Percentiles rank a stretch among this genome's conserved stretches.
Evolutionary conservation across 2,329 filamentous ascomycete species (phyloP).

Genomic region (Knoxdaviesia proteae): DNA sequence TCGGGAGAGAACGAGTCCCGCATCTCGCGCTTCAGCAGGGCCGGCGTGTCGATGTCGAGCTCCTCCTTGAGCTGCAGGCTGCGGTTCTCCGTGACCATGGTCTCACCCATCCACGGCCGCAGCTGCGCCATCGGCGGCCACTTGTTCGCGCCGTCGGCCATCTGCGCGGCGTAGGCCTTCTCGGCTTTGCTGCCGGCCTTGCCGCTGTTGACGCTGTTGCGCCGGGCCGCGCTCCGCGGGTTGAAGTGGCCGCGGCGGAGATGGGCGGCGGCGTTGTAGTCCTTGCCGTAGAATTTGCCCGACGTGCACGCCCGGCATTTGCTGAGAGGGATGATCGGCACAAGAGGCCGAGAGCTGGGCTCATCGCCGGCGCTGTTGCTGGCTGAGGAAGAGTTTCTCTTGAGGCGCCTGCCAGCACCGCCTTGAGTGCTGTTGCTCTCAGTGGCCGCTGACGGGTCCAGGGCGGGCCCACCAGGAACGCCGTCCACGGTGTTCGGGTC

Average conservation of each 20-base stretch:
- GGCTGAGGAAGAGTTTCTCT: no score
- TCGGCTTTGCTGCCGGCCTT: constrained; percentile 6
- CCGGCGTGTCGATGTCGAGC: neutral
- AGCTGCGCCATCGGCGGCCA: constrained; percentile 35
- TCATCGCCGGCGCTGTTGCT: neutral
- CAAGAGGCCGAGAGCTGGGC: neutral
- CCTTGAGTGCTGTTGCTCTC: no score
- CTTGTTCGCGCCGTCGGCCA: constrained; percentile 7
- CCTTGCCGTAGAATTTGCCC: constrained; percentile 65
- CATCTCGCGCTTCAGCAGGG: no score
- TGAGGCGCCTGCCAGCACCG: no score
- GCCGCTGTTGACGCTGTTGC: constrained; percentile 15
- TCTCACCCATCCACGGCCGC: constrained; percentile 38
- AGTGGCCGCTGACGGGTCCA: neutral
- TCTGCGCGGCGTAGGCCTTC: neutral
- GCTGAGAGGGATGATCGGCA: constrained; percentile 29
- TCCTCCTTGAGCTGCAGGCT: neutral
- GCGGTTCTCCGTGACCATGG: constrained; percentile 15
- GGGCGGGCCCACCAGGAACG: neutral
- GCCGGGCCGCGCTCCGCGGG: constrained; percentile 27
- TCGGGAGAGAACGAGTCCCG: no score
- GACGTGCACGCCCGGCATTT: constrained; percentile 69
- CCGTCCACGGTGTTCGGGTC: constrained; percentile 18
- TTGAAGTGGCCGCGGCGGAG: constrained; percentile 77
- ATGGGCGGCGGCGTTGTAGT: constrained; percentile 90